These are phyloP conservation scores for Ceratorhiza oryzae-sativae DNA, from an alignment of 1,284 basidiomycete species.

Conservation along the genomic window DNA sequence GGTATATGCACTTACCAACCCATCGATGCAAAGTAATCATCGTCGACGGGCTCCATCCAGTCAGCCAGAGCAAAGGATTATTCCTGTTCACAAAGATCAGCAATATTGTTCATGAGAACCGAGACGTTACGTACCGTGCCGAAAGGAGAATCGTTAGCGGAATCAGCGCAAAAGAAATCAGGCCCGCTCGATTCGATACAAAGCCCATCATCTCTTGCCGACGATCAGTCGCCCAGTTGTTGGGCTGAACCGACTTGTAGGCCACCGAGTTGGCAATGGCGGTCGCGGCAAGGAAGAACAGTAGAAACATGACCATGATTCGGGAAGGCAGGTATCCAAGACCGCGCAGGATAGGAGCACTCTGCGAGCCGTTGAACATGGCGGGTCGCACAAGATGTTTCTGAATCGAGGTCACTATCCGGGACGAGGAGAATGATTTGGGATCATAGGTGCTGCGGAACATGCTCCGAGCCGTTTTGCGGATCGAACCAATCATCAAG, in stretches of 20 bases:
- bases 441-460: not conserved
- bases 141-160: constrained; percentile 23
- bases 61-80: constrained; percentile 25
- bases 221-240: constrained; percentile 26
- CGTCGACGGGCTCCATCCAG: constrained; percentile 23
- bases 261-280: constrained; percentile 2
- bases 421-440: constrained; percentile 8
- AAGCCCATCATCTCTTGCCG: constrained; percentile 28
- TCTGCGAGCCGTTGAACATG: constrained; percentile 16
- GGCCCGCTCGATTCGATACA: constrained; percentile 21
- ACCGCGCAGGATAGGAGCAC: constrained; percentile 6
- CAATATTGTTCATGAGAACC: too few species aligned
- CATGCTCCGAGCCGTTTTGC: not conserved
- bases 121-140: not conserved
- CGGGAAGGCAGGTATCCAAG: constrained; percentile 32
- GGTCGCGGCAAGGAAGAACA: constrained; percentile 18
- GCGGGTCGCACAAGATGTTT: constrained; percentile 27
- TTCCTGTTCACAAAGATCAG: too few species aligned
- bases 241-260: constrained; percentile 35
- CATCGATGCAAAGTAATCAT: constrained; percentile 30
- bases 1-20: constrained; percentile 13
- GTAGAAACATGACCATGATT: not conserved
- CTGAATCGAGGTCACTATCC: constrained; percentile 2
- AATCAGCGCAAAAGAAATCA: constrained; percentile 26
- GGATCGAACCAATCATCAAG: constrained; percentile 7